These are phyloP conservation scores for Mollisia scopiformis DNA, from an alignment of 2,329 filamentous ascomycete species.

Conservation along the genomic window DNA sequence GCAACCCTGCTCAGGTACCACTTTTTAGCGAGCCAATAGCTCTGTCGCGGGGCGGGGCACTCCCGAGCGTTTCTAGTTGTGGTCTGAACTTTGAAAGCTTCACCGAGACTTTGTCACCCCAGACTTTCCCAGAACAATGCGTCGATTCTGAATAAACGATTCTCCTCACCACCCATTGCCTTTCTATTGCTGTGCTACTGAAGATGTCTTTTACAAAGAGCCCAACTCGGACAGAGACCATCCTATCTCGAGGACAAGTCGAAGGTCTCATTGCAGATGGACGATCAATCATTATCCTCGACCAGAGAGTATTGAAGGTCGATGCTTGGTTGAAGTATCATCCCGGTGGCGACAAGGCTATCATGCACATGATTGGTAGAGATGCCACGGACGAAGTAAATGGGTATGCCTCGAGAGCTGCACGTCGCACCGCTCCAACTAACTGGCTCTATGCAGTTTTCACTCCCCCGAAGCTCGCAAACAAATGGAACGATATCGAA, in stretches of 20 bases:
- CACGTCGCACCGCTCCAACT: neutral
- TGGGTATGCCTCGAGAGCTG: conserved; percentile 61
- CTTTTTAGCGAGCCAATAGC: neutral
- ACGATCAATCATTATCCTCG: conserved; percentile 76
- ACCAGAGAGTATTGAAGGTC: conserved; percentile 80
- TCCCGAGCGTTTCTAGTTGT: neutral
- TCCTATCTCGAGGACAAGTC: conserved; percentile 66
- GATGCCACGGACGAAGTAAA: conserved; percentile 95
- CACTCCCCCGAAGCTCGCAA: conserved; percentile 79
- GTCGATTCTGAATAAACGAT: neutral
- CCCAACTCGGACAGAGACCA: conserved; percentile 22
- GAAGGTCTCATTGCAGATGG: conserved; percentile 86
- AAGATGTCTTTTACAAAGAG: conserved; percentile 16
- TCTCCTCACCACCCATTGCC: neutral
- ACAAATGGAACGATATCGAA: conserved; percentile 79
- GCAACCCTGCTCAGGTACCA: neutral
- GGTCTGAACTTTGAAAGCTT: neutral
- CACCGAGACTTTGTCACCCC: neutral
- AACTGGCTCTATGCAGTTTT: conserved; percentile 54
- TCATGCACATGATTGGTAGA: conserved; percentile 89
- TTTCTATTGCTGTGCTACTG: neutral
- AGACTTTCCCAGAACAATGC: neutral
- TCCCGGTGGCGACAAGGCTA: conserved; percentile 88
- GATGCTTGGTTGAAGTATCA: conserved; percentile 90
- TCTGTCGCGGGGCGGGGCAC: neutral